phyloP scores from a whole-genome alignment of 2,329 filamentous ascomycete genomes.

The Nigrospora sphaerica region DNA sequence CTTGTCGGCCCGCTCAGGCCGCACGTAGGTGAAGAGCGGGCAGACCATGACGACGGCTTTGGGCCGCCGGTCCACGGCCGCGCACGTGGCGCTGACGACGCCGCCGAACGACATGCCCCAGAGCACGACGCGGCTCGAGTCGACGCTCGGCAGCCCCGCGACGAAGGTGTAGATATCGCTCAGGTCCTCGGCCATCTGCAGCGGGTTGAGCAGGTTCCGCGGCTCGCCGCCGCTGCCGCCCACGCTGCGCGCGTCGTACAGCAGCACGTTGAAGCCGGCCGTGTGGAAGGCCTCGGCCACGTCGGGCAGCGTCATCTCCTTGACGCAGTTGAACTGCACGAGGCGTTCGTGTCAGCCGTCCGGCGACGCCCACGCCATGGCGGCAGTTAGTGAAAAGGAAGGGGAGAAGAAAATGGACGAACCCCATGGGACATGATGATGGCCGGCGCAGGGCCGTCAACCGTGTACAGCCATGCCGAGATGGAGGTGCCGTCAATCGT shows the following conservation, averaged over 20 bases:
- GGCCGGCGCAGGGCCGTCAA: conserved; percentile 4
- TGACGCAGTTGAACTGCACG: conserved; percentile 18
- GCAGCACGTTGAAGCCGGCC: conserved; percentile 10
- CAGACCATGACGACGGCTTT: conserved; percentile 11
- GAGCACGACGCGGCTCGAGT: conserved; percentile 7
- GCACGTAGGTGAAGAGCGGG: conserved; percentile 12
- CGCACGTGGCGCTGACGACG: conserved; percentile 5
- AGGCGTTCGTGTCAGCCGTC: too few relatives aligned
- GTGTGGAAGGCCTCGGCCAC: conserved; percentile 11
- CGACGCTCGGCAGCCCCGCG: conserved; percentile 7
- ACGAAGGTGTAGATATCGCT: conserved; percentile 9
- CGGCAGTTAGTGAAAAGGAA: too few relatives aligned
- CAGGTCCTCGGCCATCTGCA: conserved; percentile 10
- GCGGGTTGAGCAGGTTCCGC: conserved; percentile 13
- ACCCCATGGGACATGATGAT: conserved; percentile 17
- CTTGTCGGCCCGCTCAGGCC: conserved; percentile 3
- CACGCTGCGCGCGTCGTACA: conserved; percentile 15
- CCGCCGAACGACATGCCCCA: conserved; percentile 17
- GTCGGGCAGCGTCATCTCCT: conserved; percentile 15
- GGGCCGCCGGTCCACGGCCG: conserved; percentile 12
- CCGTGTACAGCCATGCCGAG: conserved; percentile 10
- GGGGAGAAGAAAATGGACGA: neutral
- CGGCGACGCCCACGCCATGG: too few relatives aligned
- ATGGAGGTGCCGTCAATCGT: conserved; percentile 13
- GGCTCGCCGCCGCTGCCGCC: conserved; percentile 14